phyloP scores from a whole-genome alignment of 2,329 filamentous ascomycete genomes.

The Penicillium glabrum region DNA sequence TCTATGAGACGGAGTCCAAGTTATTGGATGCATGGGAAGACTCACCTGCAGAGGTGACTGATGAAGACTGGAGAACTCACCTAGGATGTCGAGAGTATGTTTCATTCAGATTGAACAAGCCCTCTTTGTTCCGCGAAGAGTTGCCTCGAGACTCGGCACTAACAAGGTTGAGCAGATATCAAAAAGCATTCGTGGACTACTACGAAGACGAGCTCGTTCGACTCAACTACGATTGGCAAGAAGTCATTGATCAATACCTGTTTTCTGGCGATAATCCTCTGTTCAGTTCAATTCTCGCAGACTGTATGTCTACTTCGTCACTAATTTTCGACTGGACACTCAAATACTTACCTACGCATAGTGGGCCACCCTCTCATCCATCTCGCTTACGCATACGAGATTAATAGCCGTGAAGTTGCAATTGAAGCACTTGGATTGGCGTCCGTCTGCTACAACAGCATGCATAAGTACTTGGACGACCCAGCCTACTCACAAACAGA shows the following conservation, averaged over 20 bases:
- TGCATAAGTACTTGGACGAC: conserved; percentile 68
- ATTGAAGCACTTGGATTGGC: conserved; percentile 82
- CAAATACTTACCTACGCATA: conserved; percentile 36
- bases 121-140: neutral
- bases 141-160: neutral
- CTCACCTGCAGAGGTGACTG: conserved; percentile 79
- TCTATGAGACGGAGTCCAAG: conserved; percentile 77
- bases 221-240: conserved; percentile 80
- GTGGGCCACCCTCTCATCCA: conserved; percentile 93
- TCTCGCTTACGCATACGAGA: conserved; percentile 88
- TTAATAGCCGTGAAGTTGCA: conserved; percentile 78
- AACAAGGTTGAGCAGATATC: conserved; percentile 57
- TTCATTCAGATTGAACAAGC: neutral
- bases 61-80: conserved; percentile 83
- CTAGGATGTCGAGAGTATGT: conserved; percentile 68
- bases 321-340: neutral
- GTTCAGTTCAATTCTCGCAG: conserved; percentile 75
- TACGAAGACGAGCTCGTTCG: conserved; percentile 86
- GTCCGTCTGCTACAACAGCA: conserved; percentile 56
- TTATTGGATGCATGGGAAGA: conserved; percentile 76
- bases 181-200: conserved; percentile 89
- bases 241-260: conserved; percentile 72
- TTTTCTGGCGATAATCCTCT: conserved; percentile 69
- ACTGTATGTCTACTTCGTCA: conserved; percentile 57
- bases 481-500: conserved; percentile 64